These are phyloP conservation scores for Serendipita sp. DNA, from an alignment of 768 basidiomycete genomes.

Conservation along the genomic window DNA sequence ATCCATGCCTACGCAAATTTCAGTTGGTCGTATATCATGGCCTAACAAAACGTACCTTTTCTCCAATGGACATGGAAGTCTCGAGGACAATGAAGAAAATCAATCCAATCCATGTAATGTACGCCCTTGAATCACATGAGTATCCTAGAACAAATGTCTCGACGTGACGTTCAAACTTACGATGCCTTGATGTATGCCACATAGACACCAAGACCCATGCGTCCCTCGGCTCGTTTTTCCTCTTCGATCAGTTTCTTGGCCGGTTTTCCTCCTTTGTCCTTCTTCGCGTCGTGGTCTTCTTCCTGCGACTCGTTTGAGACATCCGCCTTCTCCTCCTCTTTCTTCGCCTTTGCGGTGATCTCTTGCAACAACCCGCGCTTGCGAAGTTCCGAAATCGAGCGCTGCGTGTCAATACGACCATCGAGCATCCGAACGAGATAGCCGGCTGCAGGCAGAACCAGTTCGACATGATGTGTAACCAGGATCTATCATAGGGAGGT, in stretches of 20 bases:
- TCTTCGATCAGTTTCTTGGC: conserved; percentile 45
- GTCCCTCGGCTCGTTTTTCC: conserved; percentile 64
- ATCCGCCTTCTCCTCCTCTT: conserved; percentile 15
- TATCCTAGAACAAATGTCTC: conserved; percentile 13
- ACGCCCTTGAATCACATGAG: conserved; percentile 6
- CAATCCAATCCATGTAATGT: conserved; percentile 12
- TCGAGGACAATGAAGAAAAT: conserved; percentile 9
- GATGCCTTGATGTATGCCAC: conserved; percentile 26
- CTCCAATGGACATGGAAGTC: conserved; percentile 37
- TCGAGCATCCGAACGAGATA: conserved; percentile 28
- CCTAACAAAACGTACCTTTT: conserved; percentile 28
- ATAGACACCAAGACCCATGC: conserved; percentile 62
- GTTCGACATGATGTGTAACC: conserved; percentile 31
- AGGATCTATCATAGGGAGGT: conserved; percentile 19
- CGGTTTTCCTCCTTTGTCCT: conserved; percentile 19
- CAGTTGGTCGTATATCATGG: neutral
- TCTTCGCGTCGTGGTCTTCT: conserved; percentile 16
- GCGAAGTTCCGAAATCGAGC: conserved; percentile 24
- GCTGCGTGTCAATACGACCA: conserved; percentile 27
- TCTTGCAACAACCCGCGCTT: conserved; percentile 22
- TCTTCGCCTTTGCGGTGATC: conserved; percentile 21
- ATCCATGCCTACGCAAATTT: conserved; percentile 35
- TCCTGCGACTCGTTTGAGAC: conserved; percentile 17
- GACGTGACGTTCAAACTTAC: conserved; percentile 16
- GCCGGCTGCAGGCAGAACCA: conserved; percentile 25